A percentile compares a stretch with the other conserved stretches of the same genome.
These are phyloP conservation scores for Neonothopanus nambi DNA, from an alignment of 1,284 basidiomycete genomes.

Conservation along the genomic window DNA sequence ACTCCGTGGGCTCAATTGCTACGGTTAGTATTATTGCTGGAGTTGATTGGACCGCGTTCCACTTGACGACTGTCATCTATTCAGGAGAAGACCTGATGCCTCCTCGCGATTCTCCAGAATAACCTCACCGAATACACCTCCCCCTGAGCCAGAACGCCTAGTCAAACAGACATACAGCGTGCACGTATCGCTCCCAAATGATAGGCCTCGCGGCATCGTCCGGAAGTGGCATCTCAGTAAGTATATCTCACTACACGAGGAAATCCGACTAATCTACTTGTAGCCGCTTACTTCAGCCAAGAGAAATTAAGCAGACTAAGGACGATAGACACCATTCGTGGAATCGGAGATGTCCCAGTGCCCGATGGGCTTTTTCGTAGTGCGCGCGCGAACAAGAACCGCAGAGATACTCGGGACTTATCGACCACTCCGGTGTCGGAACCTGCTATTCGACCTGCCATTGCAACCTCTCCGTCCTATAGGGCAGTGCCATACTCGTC, in stretches of 20 bases:
- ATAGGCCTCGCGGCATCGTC: slow-evolving; percentile 58
- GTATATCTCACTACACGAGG: slow-evolving; percentile 30
- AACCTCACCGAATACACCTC: slow-evolving; percentile 37
- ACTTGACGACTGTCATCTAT: not conserved
- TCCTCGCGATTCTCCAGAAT: slow-evolving; percentile 27
- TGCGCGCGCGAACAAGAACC: slow-evolving; percentile 66
- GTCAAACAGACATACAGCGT: slow-evolving; percentile 87
- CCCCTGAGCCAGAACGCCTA: slow-evolving; percentile 55
- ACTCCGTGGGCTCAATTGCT: slow-evolving; percentile 77
- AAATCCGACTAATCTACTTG: slow-evolving; percentile 4
- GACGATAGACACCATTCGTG: slow-evolving; percentile 65
- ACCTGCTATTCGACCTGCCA: not conserved
- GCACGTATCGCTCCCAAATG: slow-evolving; percentile 68
- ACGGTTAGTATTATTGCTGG: slow-evolving; percentile 40
- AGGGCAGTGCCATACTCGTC: not conserved
- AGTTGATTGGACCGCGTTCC: not conserved
- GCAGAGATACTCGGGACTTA: slow-evolving; percentile 48
- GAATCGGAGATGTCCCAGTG: slow-evolving; percentile 61
- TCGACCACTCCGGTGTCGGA: not conserved
- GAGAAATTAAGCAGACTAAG: slow-evolving; percentile 65
- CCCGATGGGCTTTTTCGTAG: slow-evolving; percentile 77
- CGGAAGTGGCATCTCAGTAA: slow-evolving; percentile 83
- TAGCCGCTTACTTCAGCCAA: slow-evolving; percentile 78
- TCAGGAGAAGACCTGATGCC: slow-evolving; percentile 17
- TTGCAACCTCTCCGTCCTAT: not conserved